Evolutionary conservation across 768 basidiomycete genomes (phyloP), one percentile per base, ranked within the genome.

Genomic region (Solioccasus polychromus): DNA sequence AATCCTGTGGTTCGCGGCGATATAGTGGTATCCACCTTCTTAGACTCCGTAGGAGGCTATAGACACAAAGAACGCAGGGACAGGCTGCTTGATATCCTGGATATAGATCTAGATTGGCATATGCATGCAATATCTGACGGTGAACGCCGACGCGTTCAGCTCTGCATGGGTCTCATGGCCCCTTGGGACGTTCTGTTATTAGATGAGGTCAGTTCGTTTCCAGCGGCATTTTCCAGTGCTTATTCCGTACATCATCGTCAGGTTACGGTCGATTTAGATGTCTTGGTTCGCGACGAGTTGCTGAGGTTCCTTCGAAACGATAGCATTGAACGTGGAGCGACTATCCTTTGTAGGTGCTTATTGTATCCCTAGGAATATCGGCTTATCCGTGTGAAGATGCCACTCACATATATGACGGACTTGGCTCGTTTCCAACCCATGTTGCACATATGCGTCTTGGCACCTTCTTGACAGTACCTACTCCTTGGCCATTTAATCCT

Each of bases 41-140:
- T 99, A n/a, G 91, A 99, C 64, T 94, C 92, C 15, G 91, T 99
- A 5, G 96, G 96, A 12, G 96, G 96, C 0, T 97, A 96, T 63
- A 76, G 92, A 42, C 79, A 97, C 70, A 95, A 95, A 64, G 85
- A 83, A 55, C 77, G 93, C 24, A 75, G 95, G 32, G 91, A 99
- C 63, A 68, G 60, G 7, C 76, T 99, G 4, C 82, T 99, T 43
- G 85, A 92, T 66, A 88, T 99, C 48, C 72, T 98, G 34, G 94
- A 98, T 61, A 80, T 99, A 47, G 96, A 99, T 68, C 70, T 97
- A 17, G 88, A 93, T 60, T 99, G 91, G 93, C 90, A 82, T 51
- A 94, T 95, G 91, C 91, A 95, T 61, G 68, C 83, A 47, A 94
- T 99, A 48, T 95, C 92, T 3, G 96, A 99, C 63, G 96, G 96